Evolutionary conservation across 352 stramenopile genomes (phyloP), one percentile per base, ranked within the genome.

Genomic region (Thraustochytrium sp.): DNA sequence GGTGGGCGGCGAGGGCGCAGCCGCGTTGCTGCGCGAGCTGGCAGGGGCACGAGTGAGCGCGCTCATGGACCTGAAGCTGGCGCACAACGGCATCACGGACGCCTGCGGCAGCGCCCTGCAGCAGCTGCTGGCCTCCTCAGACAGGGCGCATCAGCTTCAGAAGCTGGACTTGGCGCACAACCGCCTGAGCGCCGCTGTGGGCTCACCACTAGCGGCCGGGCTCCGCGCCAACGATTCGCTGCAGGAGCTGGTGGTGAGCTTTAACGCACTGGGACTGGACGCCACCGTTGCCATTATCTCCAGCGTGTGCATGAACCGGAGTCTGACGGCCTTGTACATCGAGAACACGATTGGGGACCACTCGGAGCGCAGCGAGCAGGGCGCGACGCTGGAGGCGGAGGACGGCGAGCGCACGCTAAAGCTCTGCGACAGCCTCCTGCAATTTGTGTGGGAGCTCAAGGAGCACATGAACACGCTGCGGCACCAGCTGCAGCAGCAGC

Each of bases 381-480:
- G 40, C 4, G 26, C 18, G 40, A 36, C n/a, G 13, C 64, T 77
- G 11, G 40, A 54, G n/a, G 64, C 16, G 16, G 26, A 21, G 16
- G 36, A 46, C 8, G 59, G 59, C 8, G 13, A 55, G 26, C 34
- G 40, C 9, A 21, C 59, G 29, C 59, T 26, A 31, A 72, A 21
- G 23, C 64, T 77, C 26, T 55, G 65, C 46, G 65, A 77, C 9
- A 36, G 49, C 18, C 34, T 77, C 18, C 18, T 77, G 13, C 65
- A 77, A 62, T 77, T 62, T 72, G 23, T 72, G 13, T 77, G 65
- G 65, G 65, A 77, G 34, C 49, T 77, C 34, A 77, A 77, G 37
- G 65, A 77, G 36, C 65, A 77, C 26, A 77, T 77, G 65, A 77
- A 77, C 49, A 68, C 64, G 18, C 49, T 77, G 36, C 65, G 65